phyloP scores from a whole-genome alignment of 768 basidiomycete genomes.

The Kwoniella dendrophila region DNA sequence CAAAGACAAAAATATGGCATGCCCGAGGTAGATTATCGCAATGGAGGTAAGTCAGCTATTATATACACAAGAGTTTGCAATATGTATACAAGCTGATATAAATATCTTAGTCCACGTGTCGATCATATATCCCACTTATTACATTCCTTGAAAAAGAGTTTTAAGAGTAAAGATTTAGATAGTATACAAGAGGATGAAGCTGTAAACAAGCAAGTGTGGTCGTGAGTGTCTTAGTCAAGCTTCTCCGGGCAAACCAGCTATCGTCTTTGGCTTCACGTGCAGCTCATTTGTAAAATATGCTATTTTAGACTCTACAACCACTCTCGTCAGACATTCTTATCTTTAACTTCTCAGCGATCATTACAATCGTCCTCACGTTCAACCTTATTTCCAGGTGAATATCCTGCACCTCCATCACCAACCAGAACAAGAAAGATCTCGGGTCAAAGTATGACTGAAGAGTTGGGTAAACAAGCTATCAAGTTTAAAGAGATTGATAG shows the following conservation, averaged over 20 bases:
- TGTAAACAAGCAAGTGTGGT: conserved; percentile 46
- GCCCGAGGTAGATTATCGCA: conserved; percentile 28
- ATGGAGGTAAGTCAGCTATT: conserved; percentile 37
- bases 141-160: conserved; percentile 37
- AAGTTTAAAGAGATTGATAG: conserved; percentile 29
- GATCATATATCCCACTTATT: conserved; percentile 45
- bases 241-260: too few relatives aligned
- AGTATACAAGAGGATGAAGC: conserved; percentile 40
- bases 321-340: conserved; percentile 46
- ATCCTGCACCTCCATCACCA: conserved; percentile 7
- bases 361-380: conserved; percentile 27
- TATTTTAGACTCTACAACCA: conserved; percentile 39
- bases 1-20: conserved; percentile 44
- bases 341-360: conserved; percentile 41
- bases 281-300: background rate
- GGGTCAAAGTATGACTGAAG: conserved; percentile 14
- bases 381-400: conserved; percentile 18
- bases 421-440: conserved; percentile 24
- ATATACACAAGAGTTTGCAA: background rate
- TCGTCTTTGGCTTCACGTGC: background rate
- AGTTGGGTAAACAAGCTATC: conserved; percentile 22
- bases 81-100: background rate
- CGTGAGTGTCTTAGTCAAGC: conserved; percentile 28
- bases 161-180: conserved; percentile 29
- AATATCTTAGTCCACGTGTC: conserved; percentile 31